These are phyloP conservation scores for Phtheirospermum japonicum DNA, from an alignment of 257 asterid species.

Conservation along the genomic window DNA sequence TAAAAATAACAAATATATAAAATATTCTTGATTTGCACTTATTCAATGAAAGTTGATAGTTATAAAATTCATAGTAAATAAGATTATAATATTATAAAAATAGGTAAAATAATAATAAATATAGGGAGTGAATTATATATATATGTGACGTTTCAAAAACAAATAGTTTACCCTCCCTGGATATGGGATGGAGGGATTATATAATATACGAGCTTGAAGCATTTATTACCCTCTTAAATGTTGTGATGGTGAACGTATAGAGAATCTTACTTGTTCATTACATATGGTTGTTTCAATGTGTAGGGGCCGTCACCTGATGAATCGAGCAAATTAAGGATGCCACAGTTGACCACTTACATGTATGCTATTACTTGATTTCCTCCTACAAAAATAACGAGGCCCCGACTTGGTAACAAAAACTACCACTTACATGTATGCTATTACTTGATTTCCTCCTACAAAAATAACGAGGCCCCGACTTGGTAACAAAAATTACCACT, in stretches of 20 bases:
- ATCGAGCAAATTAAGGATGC: conserved; percentile 15
- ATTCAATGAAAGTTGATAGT: too few species aligned
- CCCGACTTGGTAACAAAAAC: background rate
- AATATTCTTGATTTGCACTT: too few species aligned
- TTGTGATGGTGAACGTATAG: conserved; percentile 17
- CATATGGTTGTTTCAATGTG: conserved; percentile 7
- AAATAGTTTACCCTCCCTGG: too few species aligned
- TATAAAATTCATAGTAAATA: too few species aligned
- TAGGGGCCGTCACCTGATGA: conserved; percentile 40
- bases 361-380: background rate
- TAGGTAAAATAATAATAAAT: too few species aligned
- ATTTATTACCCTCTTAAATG: conserved; percentile 21
- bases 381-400: background rate
- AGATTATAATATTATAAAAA: too few species aligned
- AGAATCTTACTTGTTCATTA: conserved; percentile 8
- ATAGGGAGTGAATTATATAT: too few species aligned
- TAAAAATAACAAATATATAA: too few species aligned
- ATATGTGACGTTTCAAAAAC: too few species aligned
- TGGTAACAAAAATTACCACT: background rate
- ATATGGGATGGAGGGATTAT: too few species aligned
- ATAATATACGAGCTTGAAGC: conserved; percentile 8
- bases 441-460: background rate
- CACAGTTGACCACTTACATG: background rate
- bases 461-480: conserved; percentile 10
- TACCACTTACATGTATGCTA: background rate